These are phyloP conservation scores for Gastrodia elata DNA, from an alignment of 106 monocot genomes.

Conservation along the genomic window DNA sequence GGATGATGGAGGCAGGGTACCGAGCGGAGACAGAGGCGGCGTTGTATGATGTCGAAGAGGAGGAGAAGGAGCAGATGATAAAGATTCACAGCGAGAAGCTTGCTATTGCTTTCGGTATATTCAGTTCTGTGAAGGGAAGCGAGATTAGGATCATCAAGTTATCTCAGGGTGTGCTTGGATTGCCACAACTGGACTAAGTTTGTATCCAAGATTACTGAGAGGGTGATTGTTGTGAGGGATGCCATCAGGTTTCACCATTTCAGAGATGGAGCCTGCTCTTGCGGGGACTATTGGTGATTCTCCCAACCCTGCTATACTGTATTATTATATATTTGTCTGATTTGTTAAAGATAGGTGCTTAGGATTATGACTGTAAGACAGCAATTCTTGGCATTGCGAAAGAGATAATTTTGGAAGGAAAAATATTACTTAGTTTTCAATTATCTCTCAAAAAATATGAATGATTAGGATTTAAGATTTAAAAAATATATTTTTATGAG, in stretches of 20 bases:
- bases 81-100: conserved; percentile 84
- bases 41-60: conserved; percentile 75
- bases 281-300: conserved; percentile 88
- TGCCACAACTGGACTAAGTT: conserved; percentile 64
- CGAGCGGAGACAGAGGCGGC: conserved; percentile 34
- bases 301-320: no score
- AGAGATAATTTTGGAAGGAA: no score
- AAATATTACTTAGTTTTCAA: no score
- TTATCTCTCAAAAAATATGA: no score
- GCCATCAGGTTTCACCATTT: conserved; percentile 85
- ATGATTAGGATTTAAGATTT: no score
- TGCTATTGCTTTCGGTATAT: conserved; percentile 66
- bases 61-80: conserved; percentile 69
- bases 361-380: no score
- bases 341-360: no score
- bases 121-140: conserved; percentile 37
- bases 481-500: no score
- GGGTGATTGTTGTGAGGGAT: conserved; percentile 74
- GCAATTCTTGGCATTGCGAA: no score
- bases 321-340: no score
- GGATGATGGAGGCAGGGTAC: conserved; percentile 68
- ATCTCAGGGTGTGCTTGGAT: conserved; percentile 75
- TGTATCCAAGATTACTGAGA: conserved; percentile 48
- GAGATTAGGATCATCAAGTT: conserved; percentile 80
- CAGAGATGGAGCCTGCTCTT: conserved; percentile 61